Evolutionary conservation across 2,329 filamentous ascomycete species (phyloP).

Genomic region (Venturia pyrina): DNA sequence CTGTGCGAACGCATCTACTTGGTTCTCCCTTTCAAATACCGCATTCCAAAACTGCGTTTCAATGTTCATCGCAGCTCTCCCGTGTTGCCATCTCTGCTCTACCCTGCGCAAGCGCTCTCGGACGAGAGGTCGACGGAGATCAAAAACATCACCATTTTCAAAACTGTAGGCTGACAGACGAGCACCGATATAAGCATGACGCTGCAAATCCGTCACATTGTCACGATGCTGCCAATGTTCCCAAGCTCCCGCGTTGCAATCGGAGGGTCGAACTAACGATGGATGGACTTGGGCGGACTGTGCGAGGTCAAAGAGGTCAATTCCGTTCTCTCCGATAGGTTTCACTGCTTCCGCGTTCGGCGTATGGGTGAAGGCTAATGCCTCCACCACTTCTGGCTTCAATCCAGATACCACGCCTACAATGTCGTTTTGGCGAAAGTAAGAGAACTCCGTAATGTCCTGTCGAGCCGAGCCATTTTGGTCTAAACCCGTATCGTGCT

Average conservation of each 20-base stretch:
- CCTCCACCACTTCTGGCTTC: neutral
- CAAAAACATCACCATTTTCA: neutral
- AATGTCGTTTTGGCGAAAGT: neutral
- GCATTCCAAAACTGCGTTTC: constrained; percentile 5
- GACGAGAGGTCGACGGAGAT: neutral
- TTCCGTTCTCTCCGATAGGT: neutral
- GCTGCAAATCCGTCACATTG: neutral
- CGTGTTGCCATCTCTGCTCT: neutral
- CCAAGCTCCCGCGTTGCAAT: neutral
- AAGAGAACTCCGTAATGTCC: neutral
- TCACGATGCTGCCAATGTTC: neutral
- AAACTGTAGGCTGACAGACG: constrained; percentile 1
- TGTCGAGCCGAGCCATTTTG: neutral
- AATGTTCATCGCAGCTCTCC: neutral
- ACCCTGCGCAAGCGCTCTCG: neutral
- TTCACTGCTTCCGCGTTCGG: neutral
- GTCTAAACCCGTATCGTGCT: neutral
- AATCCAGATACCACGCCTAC: neutral
- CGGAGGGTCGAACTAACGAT: neutral
- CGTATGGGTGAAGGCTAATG: neutral
- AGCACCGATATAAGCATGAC: neutral
- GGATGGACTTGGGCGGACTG: neutral
- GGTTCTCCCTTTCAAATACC: neutral
- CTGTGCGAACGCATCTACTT: neutral
- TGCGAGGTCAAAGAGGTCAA: neutral